phyloP scores from a whole-genome alignment of 2,329 filamentous ascomycete species.

The Talaromyces pinophilus region DNA sequence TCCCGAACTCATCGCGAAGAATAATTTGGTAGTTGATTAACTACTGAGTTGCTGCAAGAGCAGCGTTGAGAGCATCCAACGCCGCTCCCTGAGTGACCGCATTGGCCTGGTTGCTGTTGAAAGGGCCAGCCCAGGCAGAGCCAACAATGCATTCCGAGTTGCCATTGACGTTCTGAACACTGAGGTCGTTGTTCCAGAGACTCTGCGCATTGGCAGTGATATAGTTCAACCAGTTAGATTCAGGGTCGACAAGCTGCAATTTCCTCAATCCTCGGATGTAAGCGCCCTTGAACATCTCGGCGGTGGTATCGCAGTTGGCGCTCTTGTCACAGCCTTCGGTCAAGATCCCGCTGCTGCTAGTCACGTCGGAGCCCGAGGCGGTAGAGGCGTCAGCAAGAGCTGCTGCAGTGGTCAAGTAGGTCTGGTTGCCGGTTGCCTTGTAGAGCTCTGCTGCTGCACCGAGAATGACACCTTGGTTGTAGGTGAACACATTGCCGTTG shows the following conservation, averaged over 20 bases:
- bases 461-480: conserved; percentile 24
- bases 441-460: conserved; percentile 22
- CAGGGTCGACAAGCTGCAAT: conserved; percentile 53
- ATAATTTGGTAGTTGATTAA: background rate
- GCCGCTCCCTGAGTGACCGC: conserved; percentile 19
- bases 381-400: conserved; percentile 55
- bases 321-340: conserved; percentile 54
- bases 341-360: conserved; percentile 47
- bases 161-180: conserved; percentile 16
- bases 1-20: background rate
- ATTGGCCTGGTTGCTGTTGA: conserved; percentile 8
- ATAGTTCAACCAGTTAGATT: conserved; percentile 52
- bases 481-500: conserved; percentile 10
- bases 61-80: conserved; percentile 23
- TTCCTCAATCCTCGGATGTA: conserved; percentile 63
- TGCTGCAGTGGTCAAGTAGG: conserved; percentile 43
- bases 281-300: conserved; percentile 67
- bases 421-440: conserved; percentile 17
- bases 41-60: conserved; percentile 20
- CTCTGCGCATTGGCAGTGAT: conserved; percentile 63
- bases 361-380: conserved; percentile 25
- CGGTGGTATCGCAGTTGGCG: conserved; percentile 44
- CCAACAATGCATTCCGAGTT: conserved; percentile 17
- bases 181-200: conserved; percentile 59
- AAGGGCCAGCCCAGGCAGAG: conserved; percentile 24